Percentiles rank a stretch among this genome's conserved stretches.
Conservation (phyloP, 176 grass and related monocot species). For the Hordeum marinum region DNA sequence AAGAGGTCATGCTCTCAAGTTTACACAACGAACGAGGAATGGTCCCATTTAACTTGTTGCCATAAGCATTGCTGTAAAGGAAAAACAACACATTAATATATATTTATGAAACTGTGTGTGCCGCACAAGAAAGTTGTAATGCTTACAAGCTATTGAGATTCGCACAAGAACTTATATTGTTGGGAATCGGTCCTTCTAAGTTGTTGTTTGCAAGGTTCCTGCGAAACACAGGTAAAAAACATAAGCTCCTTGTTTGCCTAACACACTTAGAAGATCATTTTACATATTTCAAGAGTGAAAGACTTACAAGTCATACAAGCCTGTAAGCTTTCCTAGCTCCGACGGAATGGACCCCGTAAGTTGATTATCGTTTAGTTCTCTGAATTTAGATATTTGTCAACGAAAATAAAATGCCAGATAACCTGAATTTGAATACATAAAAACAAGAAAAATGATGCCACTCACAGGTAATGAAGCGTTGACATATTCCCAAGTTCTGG, state of each 20-base stretch:
- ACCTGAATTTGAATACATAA: background rate
- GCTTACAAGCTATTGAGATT: constrained; percentile 99
- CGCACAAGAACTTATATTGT: constrained; percentile 90
- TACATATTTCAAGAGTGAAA: background rate
- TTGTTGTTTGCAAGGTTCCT: constrained; percentile 93
- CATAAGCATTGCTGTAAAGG: constrained; percentile 67
- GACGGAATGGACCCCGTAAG: constrained; percentile 79
- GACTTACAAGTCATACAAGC: constrained; percentile 91
- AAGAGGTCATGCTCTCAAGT: constrained; percentile 97
- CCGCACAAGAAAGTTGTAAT: background rate
- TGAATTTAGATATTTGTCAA: constrained; percentile 35
- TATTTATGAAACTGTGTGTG: background rate
- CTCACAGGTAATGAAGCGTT: constrained; percentile 95
- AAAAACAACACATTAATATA: constrained; percentile 13
- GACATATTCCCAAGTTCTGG: constrained; percentile 95
- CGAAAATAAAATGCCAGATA: background rate
- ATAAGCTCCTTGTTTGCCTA: background rate
- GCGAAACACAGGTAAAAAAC: background rate
- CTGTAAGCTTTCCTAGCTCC: constrained; percentile 85
- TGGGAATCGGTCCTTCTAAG: constrained; percentile 83
- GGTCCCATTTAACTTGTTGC: constrained; percentile 91
- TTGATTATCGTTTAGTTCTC: constrained; percentile 91
- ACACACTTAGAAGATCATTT: background rate
- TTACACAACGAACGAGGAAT: constrained; percentile 77
- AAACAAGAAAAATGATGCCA: background rate